These are phyloP conservation scores for Spiromastix sp. DNA, from an alignment of 2,329 filamentous ascomycete species.

Conservation along the genomic window DNA sequence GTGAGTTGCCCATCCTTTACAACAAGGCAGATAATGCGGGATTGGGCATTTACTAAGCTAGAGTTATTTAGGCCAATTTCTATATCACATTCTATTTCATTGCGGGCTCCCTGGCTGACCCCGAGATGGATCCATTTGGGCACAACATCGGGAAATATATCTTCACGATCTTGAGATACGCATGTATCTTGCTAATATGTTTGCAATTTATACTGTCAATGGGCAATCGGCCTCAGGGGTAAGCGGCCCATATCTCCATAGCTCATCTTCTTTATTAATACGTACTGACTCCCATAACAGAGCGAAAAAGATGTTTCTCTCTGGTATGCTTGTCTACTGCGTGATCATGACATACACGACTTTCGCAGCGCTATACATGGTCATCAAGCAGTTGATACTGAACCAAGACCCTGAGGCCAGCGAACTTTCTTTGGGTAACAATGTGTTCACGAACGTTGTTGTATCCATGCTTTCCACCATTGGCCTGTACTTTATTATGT, in stretches of 20 bases:
- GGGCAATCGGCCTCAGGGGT: constrained; percentile 89
- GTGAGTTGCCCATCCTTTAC: constrained; percentile 19
- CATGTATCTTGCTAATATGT: constrained; percentile 75
- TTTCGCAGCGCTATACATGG: constrained; percentile 81
- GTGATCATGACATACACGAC: constrained; percentile 95
- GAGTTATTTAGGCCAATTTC: constrained; percentile 63
- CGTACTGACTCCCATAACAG: constrained; percentile 15
- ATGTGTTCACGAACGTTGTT: constrained; percentile 90
- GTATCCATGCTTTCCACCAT: constrained; percentile 81
- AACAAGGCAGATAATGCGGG: neutral
- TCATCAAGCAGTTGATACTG: constrained; percentile 63
- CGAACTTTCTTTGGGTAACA: constrained; percentile 59
- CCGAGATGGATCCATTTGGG: constrained; percentile 77
- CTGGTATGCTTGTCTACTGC: constrained; percentile 78
- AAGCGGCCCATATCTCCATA: constrained; percentile 14
- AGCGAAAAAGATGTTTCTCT: constrained; percentile 79
- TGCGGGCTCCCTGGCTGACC: constrained; percentile 75
- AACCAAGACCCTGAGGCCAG: constrained; percentile 32
- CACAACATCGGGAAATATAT: constrained; percentile 75
- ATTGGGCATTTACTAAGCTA: constrained; percentile 10
- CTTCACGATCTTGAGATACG: constrained; percentile 78
- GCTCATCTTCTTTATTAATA: constrained; percentile 5
- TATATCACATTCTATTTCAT: constrained; percentile 99
- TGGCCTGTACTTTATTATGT: constrained; percentile 93
- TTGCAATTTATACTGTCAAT: constrained; percentile 95